Evolutionary conservation across 2,329 filamentous ascomycete species (phyloP).

Genomic region (Pyrenophora graminea): DNA sequence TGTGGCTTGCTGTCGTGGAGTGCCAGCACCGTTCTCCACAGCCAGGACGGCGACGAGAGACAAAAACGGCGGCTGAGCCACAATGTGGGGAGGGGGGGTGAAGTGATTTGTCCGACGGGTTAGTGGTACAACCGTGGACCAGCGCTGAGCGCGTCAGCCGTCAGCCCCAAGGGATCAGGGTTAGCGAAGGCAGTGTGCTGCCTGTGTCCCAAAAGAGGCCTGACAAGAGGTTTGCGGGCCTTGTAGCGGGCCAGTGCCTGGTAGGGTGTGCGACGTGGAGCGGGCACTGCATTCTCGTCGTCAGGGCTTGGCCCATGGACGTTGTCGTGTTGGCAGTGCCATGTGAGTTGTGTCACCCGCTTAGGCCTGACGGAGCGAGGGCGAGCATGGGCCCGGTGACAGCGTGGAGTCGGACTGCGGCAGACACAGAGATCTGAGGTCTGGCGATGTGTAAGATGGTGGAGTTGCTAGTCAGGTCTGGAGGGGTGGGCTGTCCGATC

Average conservation of each 20-base stretch:
- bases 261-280: conserved; percentile 9
- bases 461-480: conserved; percentile 5
- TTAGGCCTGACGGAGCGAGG: conserved; percentile 13
- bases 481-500: conserved; percentile 7
- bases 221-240: conserved; percentile 18
- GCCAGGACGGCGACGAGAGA: conserved; percentile 21
- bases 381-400: conserved; percentile 12
- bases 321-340: conserved; percentile 35
- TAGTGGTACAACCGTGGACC: conserved; percentile 23
- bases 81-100: conserved; percentile 20
- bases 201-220: conserved; percentile 21
- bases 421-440: conserved; percentile 20
- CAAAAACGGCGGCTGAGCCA: conserved; percentile 21
- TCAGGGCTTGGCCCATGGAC: conserved; percentile 16
- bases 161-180: neutral
- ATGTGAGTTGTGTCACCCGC: conserved; percentile 24
- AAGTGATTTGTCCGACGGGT: conserved; percentile 28
- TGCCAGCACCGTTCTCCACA: conserved; percentile 22
- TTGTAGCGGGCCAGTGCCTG: conserved; percentile 7
- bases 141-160: conserved; percentile 16
- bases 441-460: conserved; percentile 12
- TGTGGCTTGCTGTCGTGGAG: conserved; percentile 30
- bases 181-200: conserved; percentile 22
- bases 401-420: conserved; percentile 14
- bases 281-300: conserved; percentile 21